Evolutionary conservation across 2,329 filamentous ascomycete genomes (phyloP), one percentile per base, ranked within the genome.

Genomic region (Pyricularia pennisetigena): DNA sequence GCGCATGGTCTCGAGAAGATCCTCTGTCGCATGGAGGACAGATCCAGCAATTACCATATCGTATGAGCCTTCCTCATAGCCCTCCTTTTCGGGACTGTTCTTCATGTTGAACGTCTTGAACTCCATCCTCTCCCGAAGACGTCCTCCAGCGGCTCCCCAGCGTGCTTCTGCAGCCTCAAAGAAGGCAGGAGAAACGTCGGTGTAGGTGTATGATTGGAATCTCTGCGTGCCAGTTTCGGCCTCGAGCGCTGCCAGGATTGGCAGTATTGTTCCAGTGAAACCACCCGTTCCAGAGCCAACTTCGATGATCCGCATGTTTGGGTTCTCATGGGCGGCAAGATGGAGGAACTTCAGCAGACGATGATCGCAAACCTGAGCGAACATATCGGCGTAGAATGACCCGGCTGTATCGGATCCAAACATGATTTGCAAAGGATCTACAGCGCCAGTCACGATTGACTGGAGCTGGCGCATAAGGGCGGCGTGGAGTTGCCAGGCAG

Each of bases 151-250:
- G 68, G 69, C 26, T 74, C 69, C n/a, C 71, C 41, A 49, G 6
- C 41, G 41, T 49, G 41, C 41, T 5, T 49, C 70, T 0, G 78
- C 78, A 10, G 73, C 70, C 26, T 74, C 74, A 64, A 81, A 80
- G 72, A 80, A 80, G 0, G 72, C 74, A 1, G 74, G 70, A 0
- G 79, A 79, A 30, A 80, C 78, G 64, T 82, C 79, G 2, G 79
- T 80, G 68, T 75, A 81, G 6, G 73, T 75, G 69, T 80, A 79
- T 0, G 68, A 57, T 6, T 4, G 41, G 61, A 64, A 68, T 24
- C 67, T 68, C 65, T 49, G 65, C 6, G 65, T 61, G 12, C 65
- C 65, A 30, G 57, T 32, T 23, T 67, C 65, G 2, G 28, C 28
- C 26, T 30, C 28, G 26, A 23, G 10, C 3, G 69, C 28, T 41